Percentiles rank a stretch among this genome's conserved stretches.
These are phyloP conservation scores for Talaromyces adpressus DNA, from an alignment of 495 filamentous ascomycete genomes.

Conservation along the genomic window DNA sequence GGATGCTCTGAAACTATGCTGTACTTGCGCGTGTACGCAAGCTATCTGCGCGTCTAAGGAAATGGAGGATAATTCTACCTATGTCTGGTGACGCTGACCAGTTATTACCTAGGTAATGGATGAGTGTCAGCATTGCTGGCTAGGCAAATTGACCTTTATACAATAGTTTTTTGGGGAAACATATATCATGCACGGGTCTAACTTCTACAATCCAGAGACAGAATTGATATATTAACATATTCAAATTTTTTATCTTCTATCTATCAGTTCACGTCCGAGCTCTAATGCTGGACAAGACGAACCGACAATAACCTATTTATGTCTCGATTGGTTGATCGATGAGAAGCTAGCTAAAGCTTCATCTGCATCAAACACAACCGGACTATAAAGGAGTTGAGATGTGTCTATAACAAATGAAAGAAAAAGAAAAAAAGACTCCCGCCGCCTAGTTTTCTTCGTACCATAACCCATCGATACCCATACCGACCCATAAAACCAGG, in stretches of 20 bases:
- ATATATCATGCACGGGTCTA: too few species aligned
- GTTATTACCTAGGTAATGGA: too few species aligned
- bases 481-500: neutral
- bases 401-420: conserved; percentile 28
- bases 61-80: neutral
- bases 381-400: conserved; percentile 26
- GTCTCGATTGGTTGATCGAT: neutral
- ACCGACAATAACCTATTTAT: neutral
- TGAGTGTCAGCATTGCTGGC: neutral
- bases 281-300: neutral
- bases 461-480: neutral
- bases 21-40: neutral
- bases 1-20: neutral
- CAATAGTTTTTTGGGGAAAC: too few species aligned
- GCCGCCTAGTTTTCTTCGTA: neutral
- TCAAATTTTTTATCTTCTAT: neutral
- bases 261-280: neutral
- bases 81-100: too few species aligned
- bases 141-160: neutral
- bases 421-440: conserved; percentile 4
- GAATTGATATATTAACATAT: neutral
- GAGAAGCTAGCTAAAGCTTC: neutral
- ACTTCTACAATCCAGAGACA: too few species aligned
- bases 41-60: neutral
- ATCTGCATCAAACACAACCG: neutral